These are phyloP conservation scores for Tulasnella sp. DNA, from an alignment of 768 basidiomycete genomes.

Conservation along the genomic window DNA sequence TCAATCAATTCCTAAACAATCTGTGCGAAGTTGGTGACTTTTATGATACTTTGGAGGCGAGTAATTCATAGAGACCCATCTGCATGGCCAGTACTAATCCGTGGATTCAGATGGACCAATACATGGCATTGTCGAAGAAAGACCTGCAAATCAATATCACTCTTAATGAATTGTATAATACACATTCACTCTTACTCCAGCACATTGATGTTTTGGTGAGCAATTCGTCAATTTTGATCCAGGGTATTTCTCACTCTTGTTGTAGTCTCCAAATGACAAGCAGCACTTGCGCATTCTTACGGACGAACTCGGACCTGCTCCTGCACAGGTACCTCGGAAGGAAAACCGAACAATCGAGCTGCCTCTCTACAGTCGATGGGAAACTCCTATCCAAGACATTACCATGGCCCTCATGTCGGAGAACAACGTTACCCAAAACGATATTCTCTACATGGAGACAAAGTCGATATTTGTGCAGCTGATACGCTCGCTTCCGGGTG, in stretches of 20 bases:
- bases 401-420: conserved; percentile 81
- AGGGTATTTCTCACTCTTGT: conserved; percentile 10
- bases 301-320: conserved; percentile 89
- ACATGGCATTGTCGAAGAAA: conserved; percentile 99
- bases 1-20: conserved; percentile 93
- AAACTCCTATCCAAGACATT: conserved; percentile 96
- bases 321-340: conserved; percentile 91
- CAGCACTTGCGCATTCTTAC: conserved; percentile 92
- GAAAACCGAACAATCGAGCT: conserved; percentile 93
- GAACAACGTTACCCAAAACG: conserved; percentile 89
- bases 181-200: conserved; percentile 86
- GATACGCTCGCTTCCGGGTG: conserved; percentile 82
- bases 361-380: conserved; percentile 92
- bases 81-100: conserved; percentile 1
- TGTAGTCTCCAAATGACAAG: conserved; percentile 93
- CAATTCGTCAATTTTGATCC: conserved; percentile 12
- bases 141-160: conserved; percentile 98
- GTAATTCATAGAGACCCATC: conserved; percentile 20
- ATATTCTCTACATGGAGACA: conserved; percentile 99
- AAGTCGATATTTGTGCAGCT: conserved; percentile 99
- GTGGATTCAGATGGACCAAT: conserved; percentile 85
- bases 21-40: conserved; percentile 99
- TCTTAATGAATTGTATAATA: conserved; percentile 97
- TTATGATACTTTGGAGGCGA: conserved; percentile 92
- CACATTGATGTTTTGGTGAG: conserved; percentile 89